A percentile compares a stretch with the other conserved stretches of the same genome.
Conservation (phyloP, 2,329 filamentous ascomycete species). For the Aureobasidium sp. region DNA sequence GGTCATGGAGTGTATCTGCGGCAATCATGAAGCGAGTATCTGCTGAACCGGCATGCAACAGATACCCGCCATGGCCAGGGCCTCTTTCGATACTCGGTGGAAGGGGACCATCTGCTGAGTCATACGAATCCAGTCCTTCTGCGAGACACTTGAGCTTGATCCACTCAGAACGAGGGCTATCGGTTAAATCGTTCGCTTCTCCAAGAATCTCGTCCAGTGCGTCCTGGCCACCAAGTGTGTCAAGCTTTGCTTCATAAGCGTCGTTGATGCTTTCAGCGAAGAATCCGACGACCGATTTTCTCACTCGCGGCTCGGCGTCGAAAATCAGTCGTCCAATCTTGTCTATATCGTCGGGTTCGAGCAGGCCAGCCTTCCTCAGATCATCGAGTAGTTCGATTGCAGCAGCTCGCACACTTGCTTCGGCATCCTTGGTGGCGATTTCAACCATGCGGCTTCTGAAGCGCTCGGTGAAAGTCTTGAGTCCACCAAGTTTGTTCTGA, state of each 20-base stretch:
- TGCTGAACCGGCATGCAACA: conserved; percentile 69
- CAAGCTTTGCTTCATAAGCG: conserved; percentile 79
- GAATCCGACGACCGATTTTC: conserved; percentile 90
- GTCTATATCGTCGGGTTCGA: conserved; percentile 94
- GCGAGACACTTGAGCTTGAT: conserved; percentile 92
- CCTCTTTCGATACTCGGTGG: conserved; percentile 52
- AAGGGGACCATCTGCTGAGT: conserved; percentile 64
- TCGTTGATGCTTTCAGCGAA: conserved; percentile 91
- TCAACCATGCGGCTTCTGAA: conserved; percentile 91
- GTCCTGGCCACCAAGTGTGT: conserved; percentile 86
- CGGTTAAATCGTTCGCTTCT: conserved; percentile 70
- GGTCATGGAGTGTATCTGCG: conserved; percentile 86
- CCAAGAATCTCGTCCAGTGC: conserved; percentile 80
- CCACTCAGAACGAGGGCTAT: conserved; percentile 79
- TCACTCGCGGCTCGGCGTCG: conserved; percentile 84
- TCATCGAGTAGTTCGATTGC: conserved; percentile 86
- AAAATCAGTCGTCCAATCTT: conserved; percentile 89
- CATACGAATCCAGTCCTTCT: conserved; percentile 85
- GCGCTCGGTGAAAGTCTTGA: conserved; percentile 93
- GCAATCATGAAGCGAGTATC: conserved; percentile 90
- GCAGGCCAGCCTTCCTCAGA: conserved; percentile 83
- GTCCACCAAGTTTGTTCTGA: conserved; percentile 76
- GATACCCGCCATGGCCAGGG: conserved; percentile 36
- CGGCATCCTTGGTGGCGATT: conserved; percentile 89
- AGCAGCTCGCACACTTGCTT: conserved; percentile 80